Evolutionary conservation across 75 land plant genomes (phyloP).

Genomic region (Chamaecyparis obtusa): DNA sequence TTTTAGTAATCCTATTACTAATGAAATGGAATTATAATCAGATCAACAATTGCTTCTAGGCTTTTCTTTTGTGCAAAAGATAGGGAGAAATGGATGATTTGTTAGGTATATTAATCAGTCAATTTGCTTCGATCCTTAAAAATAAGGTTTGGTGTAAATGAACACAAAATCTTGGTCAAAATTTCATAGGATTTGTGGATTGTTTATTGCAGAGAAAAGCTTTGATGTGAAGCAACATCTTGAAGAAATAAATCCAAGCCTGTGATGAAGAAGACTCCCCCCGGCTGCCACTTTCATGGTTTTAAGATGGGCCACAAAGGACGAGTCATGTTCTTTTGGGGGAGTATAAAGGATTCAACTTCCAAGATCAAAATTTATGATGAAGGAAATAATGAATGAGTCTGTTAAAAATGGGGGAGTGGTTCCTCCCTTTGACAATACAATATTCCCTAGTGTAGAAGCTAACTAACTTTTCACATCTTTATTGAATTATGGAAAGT

Average conservation of each 20-base stretch:
- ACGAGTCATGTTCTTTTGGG: not conserved
- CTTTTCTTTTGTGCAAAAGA: not conserved
- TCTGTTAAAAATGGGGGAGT: not conserved
- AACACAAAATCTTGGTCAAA: not conserved
- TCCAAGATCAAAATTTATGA: not conserved
- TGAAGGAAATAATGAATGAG: not conserved
- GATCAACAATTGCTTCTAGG: not conserved
- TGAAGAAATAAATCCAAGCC: not conserved
- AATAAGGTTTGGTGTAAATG: not conserved
- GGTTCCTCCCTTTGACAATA: not conserved
- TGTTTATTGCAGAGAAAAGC: not conserved
- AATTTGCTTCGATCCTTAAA: not conserved
- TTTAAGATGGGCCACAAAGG: not conserved
- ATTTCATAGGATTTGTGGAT: not conserved
- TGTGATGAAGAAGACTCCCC: not conserved
- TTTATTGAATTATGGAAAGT: not conserved
- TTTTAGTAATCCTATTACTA: no score
- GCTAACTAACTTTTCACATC: not conserved
- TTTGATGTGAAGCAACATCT: not conserved
- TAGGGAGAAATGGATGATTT: not conserved
- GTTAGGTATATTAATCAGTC: not conserved
- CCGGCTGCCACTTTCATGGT: not conserved
- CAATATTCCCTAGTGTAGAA: not conserved
- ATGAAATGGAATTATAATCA: not conserved
- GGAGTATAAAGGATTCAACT: not conserved